Conservation (phyloP, 176 grass and related monocot species). For the Aegilops tauschii region DNA sequence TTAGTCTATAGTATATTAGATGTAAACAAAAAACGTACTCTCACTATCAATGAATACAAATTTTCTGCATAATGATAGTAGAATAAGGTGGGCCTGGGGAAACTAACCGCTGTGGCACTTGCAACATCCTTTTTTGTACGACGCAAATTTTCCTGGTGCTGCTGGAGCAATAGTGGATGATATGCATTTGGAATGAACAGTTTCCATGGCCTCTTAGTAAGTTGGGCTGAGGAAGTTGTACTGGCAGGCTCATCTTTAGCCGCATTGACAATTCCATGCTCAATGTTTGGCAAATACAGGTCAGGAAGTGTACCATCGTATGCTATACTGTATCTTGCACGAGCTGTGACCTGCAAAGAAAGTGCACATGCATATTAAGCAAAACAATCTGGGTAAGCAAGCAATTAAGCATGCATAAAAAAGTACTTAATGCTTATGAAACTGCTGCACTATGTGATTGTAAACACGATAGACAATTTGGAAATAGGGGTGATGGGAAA, state of each 20-base stretch:
- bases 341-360: constrained; percentile 54
- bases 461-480: background rate
- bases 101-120: constrained; percentile 57
- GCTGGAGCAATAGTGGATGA: constrained; percentile 68
- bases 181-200: constrained; percentile 72
- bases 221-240: constrained; percentile 21
- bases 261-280: constrained; percentile 10
- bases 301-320: constrained; percentile 65
- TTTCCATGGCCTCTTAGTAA: constrained; percentile 51
- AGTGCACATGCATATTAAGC: constrained; percentile 7
- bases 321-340: constrained; percentile 71
- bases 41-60: background rate
- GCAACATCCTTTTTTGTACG: constrained; percentile 58
- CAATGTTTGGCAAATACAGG: constrained; percentile 54
- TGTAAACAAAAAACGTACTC: background rate
- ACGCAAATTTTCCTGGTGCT: constrained; percentile 52
- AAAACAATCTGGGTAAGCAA: constrained; percentile 13
- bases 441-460: background rate
- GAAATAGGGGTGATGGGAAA: background rate
- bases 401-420: background rate
- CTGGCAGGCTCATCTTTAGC: constrained; percentile 21
- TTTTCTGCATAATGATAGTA: background rate
- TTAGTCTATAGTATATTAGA: background rate
- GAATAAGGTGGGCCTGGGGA: constrained; percentile 8
- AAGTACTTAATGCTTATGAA: background rate